phyloP scores from a whole-genome alignment of 208 protist genomes.

The Spongospora subterranea region DNA sequence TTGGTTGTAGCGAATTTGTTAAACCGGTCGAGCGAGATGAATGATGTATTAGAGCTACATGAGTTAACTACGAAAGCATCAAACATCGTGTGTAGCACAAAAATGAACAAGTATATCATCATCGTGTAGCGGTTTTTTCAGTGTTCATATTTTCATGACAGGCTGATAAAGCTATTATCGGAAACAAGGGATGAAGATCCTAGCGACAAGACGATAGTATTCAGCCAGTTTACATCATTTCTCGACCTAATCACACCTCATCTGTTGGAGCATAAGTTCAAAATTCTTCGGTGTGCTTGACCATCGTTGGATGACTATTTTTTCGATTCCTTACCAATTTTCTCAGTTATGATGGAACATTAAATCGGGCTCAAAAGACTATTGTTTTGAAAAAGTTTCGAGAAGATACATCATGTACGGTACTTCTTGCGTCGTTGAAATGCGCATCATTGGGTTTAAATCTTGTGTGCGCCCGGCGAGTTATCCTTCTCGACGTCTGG shows the following conservation, averaged over 20 bases:
- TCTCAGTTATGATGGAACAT: background rate
- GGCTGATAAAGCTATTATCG: background rate
- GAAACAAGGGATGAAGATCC: background rate
- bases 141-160: background rate
- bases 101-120: constrained; percentile 7
- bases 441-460: constrained; percentile 37
- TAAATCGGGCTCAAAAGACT: constrained; percentile 14
- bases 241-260: constrained; percentile 14
- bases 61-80: background rate
- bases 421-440: constrained; percentile 56
- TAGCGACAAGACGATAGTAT: constrained; percentile 5
- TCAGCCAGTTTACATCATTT: constrained; percentile 49
- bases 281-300: background rate
- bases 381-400: background rate
- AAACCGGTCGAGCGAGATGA: background rate
- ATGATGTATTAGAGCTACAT: background rate
- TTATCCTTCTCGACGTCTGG: constrained; percentile 47
- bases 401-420: background rate
- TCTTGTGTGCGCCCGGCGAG: constrained; percentile 12
- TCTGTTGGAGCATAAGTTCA: constrained; percentile 8
- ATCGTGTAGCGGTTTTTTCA: background rate
- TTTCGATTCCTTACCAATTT: background rate
- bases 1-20: background rate
- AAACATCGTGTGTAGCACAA: background rate
- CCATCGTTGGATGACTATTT: background rate